phyloP scores from a whole-genome alignment of 2,329 filamentous ascomycete species.

The Ceratocystis lukuohia region DNA sequence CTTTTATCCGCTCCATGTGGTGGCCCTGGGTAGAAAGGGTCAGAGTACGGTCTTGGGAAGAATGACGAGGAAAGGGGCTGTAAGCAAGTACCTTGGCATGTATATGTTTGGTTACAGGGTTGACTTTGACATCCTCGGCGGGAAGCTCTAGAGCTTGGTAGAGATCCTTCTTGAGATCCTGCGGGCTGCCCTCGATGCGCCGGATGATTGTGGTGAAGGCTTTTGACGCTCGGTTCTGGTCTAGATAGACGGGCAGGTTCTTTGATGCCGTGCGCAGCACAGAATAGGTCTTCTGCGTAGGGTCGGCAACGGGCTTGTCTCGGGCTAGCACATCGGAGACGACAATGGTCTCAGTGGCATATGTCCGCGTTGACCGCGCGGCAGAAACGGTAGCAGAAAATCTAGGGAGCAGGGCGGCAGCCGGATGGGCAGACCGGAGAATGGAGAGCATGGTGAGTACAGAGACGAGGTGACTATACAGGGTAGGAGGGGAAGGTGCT shows the following conservation, averaged over 20 bases:
- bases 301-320: slow-evolving; percentile 21
- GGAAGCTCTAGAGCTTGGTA: slow-evolving; percentile 43
- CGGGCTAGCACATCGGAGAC: slow-evolving; percentile 18
- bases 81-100: slow-evolving; percentile 47
- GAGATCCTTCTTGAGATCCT: slow-evolving; percentile 51
- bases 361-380: slow-evolving; percentile 16
- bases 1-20: slow-evolving; percentile 12
- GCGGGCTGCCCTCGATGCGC: slow-evolving; percentile 62
- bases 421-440: neutral
- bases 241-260: slow-evolving; percentile 64
- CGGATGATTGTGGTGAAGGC: slow-evolving; percentile 61
- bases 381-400: slow-evolving; percentile 4
- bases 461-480: neutral
- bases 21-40: slow-evolving; percentile 9
- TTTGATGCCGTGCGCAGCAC: slow-evolving; percentile 57
- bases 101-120: slow-evolving; percentile 57
- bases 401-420: slow-evolving; percentile 9
- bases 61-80: slow-evolving; percentile 10
- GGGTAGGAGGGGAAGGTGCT: neutral
- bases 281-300: slow-evolving; percentile 45
- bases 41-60: neutral
- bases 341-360: slow-evolving; percentile 20
- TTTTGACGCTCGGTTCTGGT: slow-evolving; percentile 60
- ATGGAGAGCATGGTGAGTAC: neutral
- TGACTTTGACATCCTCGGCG: slow-evolving; percentile 39